Evolutionary conservation across 2,329 filamentous ascomycete species (phyloP).

Genomic region (Aureobasidium sp.): DNA sequence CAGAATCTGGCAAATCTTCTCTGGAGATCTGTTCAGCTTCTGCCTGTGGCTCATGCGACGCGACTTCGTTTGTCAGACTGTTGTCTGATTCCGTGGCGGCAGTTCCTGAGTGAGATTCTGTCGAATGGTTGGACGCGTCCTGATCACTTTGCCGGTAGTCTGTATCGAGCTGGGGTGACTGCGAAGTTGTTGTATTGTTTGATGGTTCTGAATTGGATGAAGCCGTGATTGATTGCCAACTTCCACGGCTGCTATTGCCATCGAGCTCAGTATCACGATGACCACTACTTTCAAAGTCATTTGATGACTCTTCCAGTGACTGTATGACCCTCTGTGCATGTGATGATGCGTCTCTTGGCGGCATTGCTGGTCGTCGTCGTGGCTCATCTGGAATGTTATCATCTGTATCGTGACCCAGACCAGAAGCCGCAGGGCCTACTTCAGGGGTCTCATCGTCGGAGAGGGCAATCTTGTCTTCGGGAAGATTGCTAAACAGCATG

Average conservation of each 20-base stretch:
- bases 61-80: not conserved
- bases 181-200: not conserved
- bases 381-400: not conserved
- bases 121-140: not conserved
- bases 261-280: not conserved
- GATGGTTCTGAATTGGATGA: not conserved
- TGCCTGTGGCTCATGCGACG: not conserved
- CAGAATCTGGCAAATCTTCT: too few species aligned
- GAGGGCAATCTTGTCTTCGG: not conserved
- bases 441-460: not conserved
- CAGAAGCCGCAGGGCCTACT: not conserved
- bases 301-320: not conserved
- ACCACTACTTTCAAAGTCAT: not conserved
- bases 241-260: not conserved
- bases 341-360: slow-evolving; percentile 7
- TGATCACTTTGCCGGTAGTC: not conserved
- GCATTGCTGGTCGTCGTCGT: slow-evolving; percentile 1
- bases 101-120: not conserved
- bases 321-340: slow-evolving; percentile 9
- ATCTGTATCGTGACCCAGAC: not conserved
- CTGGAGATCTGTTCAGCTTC: not conserved
- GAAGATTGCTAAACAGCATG: slow-evolving; percentile 2
- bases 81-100: not conserved
- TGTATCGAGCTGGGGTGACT: too few species aligned
- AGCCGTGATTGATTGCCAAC: slow-evolving; percentile 3